Percentiles rank a stretch among this genome's conserved stretches.
Evolutionary conservation across 2,329 filamentous ascomycete genomes (phyloP).

Genomic region (Neofusicoccum kwambonambiense): DNA sequence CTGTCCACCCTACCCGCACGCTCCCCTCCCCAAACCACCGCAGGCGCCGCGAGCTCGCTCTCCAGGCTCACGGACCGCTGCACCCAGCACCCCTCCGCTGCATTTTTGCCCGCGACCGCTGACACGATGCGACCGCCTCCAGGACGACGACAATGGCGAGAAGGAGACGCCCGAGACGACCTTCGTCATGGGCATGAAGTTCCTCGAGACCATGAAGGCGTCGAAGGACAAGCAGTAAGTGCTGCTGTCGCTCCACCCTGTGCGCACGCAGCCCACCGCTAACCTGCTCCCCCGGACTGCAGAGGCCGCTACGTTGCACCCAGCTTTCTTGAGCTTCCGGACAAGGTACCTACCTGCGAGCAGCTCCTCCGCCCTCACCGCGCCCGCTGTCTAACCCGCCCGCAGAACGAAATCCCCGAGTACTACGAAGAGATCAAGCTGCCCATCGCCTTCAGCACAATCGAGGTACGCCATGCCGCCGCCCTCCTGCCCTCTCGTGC

Average conservation of each 20-base stretch:
- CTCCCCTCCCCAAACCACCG: constrained; percentile 28
- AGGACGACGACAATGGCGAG: constrained; percentile 28
- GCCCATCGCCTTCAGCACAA: constrained; percentile 73
- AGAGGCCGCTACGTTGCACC: constrained; percentile 70
- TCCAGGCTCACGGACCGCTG: background rate
- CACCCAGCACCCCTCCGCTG: background rate
- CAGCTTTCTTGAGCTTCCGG: constrained; percentile 71
- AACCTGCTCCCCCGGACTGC: constrained; percentile 19
- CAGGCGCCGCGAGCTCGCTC: constrained; percentile 20
- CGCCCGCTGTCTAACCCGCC: constrained; percentile 20
- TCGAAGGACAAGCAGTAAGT: constrained; percentile 80
- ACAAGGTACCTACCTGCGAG: constrained; percentile 43
- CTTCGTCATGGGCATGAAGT: constrained; percentile 67
- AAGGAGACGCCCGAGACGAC: constrained; percentile 66
- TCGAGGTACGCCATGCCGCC: constrained; percentile 56
- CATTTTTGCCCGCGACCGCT: constrained; percentile 3
- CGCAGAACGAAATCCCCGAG: constrained; percentile 60
- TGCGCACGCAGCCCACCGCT: constrained; percentile 9
- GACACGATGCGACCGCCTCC: constrained; percentile 18
- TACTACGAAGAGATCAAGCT: constrained; percentile 78
- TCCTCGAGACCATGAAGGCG: constrained; percentile 71
- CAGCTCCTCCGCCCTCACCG: constrained; percentile 11
- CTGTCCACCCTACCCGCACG: constrained; percentile 28
- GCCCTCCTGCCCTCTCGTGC: background rate
- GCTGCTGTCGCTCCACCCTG: constrained; percentile 17